Conservation (phyloP, 805 yeast species). For the Hanseniaspora thailandica region DNA sequence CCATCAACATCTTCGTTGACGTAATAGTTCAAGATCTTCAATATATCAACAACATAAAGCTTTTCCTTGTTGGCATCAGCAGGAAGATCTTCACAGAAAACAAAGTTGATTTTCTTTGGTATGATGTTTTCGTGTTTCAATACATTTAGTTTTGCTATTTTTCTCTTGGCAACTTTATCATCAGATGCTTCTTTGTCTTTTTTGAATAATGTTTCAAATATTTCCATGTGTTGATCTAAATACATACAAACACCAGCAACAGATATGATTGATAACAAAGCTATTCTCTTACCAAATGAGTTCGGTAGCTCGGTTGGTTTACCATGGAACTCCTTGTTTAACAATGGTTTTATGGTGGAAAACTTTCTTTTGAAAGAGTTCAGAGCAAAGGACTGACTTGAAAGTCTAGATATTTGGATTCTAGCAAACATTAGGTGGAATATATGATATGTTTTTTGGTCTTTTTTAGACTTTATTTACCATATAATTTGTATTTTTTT, state of each 20-base stretch:
- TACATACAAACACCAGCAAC: conserved; percentile 1
- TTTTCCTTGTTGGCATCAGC: conserved; percentile 19
- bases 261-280: not conserved
- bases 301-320: not conserved
- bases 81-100: not conserved
- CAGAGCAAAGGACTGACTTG: not conserved
- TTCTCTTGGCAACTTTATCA: conserved; percentile 1
- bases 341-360: not conserved
- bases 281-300: not conserved
- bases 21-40: conserved; percentile 36
- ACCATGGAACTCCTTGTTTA: not conserved
- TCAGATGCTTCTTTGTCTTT: not conserved
- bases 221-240: conserved; percentile 5
- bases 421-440: not conserved
- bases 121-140: not conserved
- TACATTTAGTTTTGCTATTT: not conserved
- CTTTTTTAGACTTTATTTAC: too few relatives aligned
- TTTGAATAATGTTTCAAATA: not conserved
- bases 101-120: conserved; percentile 5
- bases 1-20: conserved; percentile 37
- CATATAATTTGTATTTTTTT: too few relatives aligned
- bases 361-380: not conserved
- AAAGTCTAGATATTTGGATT: not conserved
- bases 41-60: conserved; percentile 37
- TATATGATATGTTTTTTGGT: not conserved